Base-by-base conservation (phyloP, 139 green algal species). In the Chlorella sp. region DNA sequence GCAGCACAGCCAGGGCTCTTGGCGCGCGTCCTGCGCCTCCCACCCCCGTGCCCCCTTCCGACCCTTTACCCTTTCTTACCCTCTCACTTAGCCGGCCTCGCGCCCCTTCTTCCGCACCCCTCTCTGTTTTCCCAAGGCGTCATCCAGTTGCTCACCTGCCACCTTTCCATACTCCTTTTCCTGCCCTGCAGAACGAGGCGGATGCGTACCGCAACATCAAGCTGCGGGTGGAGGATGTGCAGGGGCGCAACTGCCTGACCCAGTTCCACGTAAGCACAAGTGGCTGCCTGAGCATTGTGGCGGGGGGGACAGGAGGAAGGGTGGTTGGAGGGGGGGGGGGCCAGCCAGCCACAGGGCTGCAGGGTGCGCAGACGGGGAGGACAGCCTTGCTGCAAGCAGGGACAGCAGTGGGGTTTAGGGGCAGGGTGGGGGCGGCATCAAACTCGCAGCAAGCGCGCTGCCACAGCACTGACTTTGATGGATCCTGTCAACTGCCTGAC, bases 141-240 rank as follows among this genome's bases (percentile, higher is more conserved):
- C n/a, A n/a, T n/a, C n/a, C n/a, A n/a, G n/a, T n/a, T n/a, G n/a
- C n/a, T n/a, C n/a, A n/a, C 34, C 3, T 57, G 16, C 76, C 30
- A 0, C 2, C n/a, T 80, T 32, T 42, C 32, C 15, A 26, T 18
- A 5, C 32, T 42, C 76, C 16, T 81, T 40, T 5, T 0, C 39
- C 22, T 18, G n/a, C n/a, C 7, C 18, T 89, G 90, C 94, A 99
- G 95, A 98, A 99, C 89, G 98, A 99, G 95, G 97, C 98, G 77
- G 96, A 99, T 91, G 95, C 96, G 57, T 99, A 98, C 97, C 94
- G 98, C 86, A 99, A 99, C 94, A 98, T 99, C 92, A 94, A 95
- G 83, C 96, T 99, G 39, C 94, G 96, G 30, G 96, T 98, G 73
- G 98, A 99, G 94, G 98, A 99, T 79, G 97, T 99, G 89, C 97